Base-by-base conservation (phyloP, 2,329 filamentous ascomycete genomes). In the Arthrinium puccinioides region DNA sequence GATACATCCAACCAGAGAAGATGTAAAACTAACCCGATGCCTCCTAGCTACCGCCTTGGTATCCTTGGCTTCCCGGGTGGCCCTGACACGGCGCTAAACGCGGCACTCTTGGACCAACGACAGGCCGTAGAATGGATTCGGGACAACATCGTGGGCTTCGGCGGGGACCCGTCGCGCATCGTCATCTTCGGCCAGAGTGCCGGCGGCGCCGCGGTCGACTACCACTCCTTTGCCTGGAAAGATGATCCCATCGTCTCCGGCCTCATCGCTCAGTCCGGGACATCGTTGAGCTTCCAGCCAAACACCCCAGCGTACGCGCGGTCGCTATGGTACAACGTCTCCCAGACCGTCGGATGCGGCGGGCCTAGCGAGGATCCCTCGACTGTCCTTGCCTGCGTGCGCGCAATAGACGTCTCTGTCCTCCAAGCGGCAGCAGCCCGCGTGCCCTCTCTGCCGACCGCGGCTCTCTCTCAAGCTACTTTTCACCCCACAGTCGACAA, bases 231-330 rank as follows among this genome's bases (percentile, higher is more conserved):
- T 36, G 66, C 70, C 4, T 71, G 66, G 67, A 32, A 45, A 3
- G 39, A 65, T 0, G 66, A 74, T 28, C 67, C 71, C 6, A 74
- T 75, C 18, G 61, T 63, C n/a, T 50, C 57, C 6, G 68, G 60
- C 4, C 52, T 71, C 9, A 67, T 74, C 38, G 54, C 63, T 4
- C 57, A 64, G 6, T 71, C 69, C 25, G 70, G 58, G 35, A 67
- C 61, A 4, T 64, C 60, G 0, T 61, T 67, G 18, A 67, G 67
- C 47, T 69, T 73, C 44, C 56, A 61, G 5, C 46, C 61, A 15
- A 69, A 69, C 36, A 46, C 54, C 2, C 46, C 43, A 0, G 49
- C 51, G 0, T 42, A 60, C 1, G 56, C 62, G 9, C 49, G 57
- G 11, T 53, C 49, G 19, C 64, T 67, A 40, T 73, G 67, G 62